Base-by-base conservation (phyloP, 2,329 filamentous ascomycete genomes). In the Fusarium sp. region DNA sequence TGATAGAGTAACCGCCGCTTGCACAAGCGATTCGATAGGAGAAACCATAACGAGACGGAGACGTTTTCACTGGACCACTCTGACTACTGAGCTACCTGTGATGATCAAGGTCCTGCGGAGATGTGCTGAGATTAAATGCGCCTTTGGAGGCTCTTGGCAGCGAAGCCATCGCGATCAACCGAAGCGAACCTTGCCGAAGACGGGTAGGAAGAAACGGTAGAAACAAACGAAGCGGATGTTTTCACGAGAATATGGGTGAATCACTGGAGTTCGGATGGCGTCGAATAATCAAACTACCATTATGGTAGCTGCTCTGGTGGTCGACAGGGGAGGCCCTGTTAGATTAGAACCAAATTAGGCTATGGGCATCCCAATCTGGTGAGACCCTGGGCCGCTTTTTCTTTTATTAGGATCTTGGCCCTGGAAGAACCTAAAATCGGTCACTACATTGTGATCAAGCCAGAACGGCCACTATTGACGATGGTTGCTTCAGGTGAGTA, bases 401-500 rank as follows among this genome's bases (percentile, higher is more conserved):
- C 52, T 66, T 69, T 61, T 73, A 62, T 50, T 63, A 50, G 51
- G 55, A 51, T 34, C 37, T 43, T 53, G 52, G 51, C 34, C 43
- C 34, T 46, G 55, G 51, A 37, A 48, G 42, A 63, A 67, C 41
- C 56, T 54, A 51, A 37, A 43, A 50, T 34, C 65, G 59, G 55
- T 45, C 42, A 54, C 37, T 62, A 62, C 63, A 26, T 65, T 60
- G 53, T 49, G 50, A 41, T 43, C 41, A 62, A 61, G 60, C 53
- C 48, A 58, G 30, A 56, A 64, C 31, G 49, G 62, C 41, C 51
- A 41, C 67, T 58, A 67, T 48, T 39, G 56, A 46, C 46, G 52
- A 34, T 62, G 63, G 64, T 52, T 72, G 72, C 72, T 72, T 74
- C 72, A 75, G 72, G 72, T 75, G 72, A 65, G 52, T 54, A 44